A percentile compares a stretch with the other conserved stretches of the same genome.
phyloP scores from a whole-genome alignment of 2,329 filamentous ascomycete genomes.

The Leptographium lundbergii region DNA sequence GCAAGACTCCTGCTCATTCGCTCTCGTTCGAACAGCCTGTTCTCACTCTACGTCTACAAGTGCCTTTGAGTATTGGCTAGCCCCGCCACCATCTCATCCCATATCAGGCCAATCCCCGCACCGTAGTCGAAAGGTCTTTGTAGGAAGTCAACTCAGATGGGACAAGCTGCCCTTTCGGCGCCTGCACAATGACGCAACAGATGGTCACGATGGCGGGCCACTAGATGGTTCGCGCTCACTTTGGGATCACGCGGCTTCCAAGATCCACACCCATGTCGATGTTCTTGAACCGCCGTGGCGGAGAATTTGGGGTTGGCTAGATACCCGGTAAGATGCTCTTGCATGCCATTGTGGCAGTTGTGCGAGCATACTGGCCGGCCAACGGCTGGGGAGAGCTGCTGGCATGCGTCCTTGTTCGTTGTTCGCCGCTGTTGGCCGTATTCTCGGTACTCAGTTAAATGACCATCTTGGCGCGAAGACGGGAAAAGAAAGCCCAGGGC shows the following conservation, averaged over 20 bases:
- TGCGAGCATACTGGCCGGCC: neutral
- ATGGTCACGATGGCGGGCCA: neutral
- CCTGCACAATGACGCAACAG: slow-evolving; percentile 2
- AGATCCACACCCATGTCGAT: neutral
- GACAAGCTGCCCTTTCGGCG: neutral
- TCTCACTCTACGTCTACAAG: no score
- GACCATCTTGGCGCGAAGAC: neutral
- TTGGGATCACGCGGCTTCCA: neutral
- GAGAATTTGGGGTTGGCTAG: neutral
- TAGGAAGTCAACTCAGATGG: neutral
- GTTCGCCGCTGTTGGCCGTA: neutral
- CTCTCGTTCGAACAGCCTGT: no score
- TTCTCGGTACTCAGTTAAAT: neutral
- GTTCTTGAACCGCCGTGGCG: neutral
- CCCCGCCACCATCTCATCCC: neutral
- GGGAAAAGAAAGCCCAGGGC: neutral
- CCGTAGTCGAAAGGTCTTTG: neutral
- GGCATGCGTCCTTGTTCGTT: neutral
- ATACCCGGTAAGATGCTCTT: neutral
- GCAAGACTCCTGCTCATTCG: no score
- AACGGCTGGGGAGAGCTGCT: neutral
- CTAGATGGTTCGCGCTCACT: neutral
- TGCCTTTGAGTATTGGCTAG: neutral
- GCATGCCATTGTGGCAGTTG: neutral
- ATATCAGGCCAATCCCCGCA: neutral